Base-by-base conservation (phyloP, 305 asterid species). In the Solanum chacoense region DNA sequence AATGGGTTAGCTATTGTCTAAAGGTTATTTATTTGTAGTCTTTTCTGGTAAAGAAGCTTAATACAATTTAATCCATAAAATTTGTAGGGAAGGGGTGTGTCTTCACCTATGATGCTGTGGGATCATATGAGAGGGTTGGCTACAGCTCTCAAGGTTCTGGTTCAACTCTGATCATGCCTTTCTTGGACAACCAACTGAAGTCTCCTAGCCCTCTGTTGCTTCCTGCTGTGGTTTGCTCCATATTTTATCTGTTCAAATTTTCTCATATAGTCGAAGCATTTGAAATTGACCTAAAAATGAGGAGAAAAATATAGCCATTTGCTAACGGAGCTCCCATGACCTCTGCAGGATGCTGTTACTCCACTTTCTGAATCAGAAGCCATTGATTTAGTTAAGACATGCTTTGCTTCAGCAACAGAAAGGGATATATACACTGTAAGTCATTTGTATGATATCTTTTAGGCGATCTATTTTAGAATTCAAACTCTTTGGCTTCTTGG, bases 81-180 rank as follows among this genome's bases (percentile, higher is more conserved):
- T 74, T 88, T 91, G 38, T 72, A 96, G 99, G 99, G 26, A 96
- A 96, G 94, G 99, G 97, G 55, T 96, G 99, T 88, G 99, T 96
- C 91, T 96, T 94, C 93, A 96, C 99, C 35, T 96, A 96, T 87
- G 99, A 97, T 87, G 99, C 98, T 85, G 99, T 97, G 92, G 98
- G 99, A 86, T 97, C 99, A 74, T 97, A 96, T 90, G 99, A 97
- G 93, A 94, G 99, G 94, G 98, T 96, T 89, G 99, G 99, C 79
- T 97, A 97, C 92, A 97, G 99, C 86, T 94, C 99, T 89, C 99
- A 97, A 90, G 99, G 99, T 90, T 95, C 99, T 86, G 98, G 99
- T 90, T 90, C 99, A 88, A 94, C 97, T 31, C 95, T 96, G 89
- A 96, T 95, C 94, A 96, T 95, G 80, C 99, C 99, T 75, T 96